Percentiles rank a stretch among this genome's conserved stretches.
These are phyloP conservation scores for Clonostachys byssicola DNA, from an alignment of 2,329 filamentous ascomycete genomes.

Conservation along the genomic window DNA sequence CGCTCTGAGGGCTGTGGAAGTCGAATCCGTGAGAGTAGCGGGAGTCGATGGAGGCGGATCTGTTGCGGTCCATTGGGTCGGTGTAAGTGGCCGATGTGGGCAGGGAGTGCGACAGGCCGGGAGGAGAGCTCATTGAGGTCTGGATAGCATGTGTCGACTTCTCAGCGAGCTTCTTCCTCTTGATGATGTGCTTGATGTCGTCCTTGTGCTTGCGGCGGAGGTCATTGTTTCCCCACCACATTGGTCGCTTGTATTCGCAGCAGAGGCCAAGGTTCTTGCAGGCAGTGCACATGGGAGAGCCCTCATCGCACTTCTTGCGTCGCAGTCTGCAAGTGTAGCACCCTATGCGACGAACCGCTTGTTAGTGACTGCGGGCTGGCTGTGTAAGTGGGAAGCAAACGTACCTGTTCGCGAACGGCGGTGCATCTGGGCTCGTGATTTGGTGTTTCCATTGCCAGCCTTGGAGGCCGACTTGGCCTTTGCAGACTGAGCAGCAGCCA, in stretches of 20 bases:
- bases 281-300: constrained; percentile 56
- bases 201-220: constrained; percentile 85
- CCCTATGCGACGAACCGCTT: constrained; percentile 30
- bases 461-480: constrained; percentile 57
- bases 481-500: constrained; percentile 55
- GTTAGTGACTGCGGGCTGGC: constrained; percentile 19
- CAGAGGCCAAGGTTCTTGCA: constrained; percentile 73
- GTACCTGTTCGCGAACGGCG: constrained; percentile 90
- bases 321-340: constrained; percentile 67
- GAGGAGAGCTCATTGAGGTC: constrained; percentile 62
- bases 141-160: constrained; percentile 59
- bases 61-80: constrained; percentile 67
- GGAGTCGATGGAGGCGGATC: constrained; percentile 77
- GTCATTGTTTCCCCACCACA: constrained; percentile 97
- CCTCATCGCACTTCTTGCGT: constrained; percentile 68
- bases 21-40: constrained; percentile 71
- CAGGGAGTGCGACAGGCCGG: constrained; percentile 75
- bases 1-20: constrained; percentile 59
- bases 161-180: constrained; percentile 90
- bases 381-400: constrained; percentile 26
- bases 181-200: constrained; percentile 94
- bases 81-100: constrained; percentile 78
- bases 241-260: constrained; percentile 94
- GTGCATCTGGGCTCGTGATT: constrained; percentile 82
- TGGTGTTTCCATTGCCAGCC: constrained; percentile 47